A percentile compares a stretch with the other conserved stretches of the same genome.
Evolutionary conservation across 129 eudicot genomes (phyloP).

Genomic region (Helianthus tuberosus): DNA sequence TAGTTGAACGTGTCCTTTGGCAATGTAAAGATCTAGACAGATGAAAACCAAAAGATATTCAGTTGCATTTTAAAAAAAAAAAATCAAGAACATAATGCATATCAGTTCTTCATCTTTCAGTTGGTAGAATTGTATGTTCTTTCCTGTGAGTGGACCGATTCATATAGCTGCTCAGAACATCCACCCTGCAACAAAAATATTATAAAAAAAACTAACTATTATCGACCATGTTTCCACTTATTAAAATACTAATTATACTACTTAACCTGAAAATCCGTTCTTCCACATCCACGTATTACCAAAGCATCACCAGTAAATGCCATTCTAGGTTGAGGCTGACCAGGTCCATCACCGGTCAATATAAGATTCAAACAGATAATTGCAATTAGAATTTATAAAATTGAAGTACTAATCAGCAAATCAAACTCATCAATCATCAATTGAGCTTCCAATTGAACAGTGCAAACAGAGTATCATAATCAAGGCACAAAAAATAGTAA

Average conservation of each 20-base stretch:
- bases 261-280: conserved; percentile 95
- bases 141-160: no score
- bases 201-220: conserved; percentile 10
- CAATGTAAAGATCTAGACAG: conserved; percentile 75
- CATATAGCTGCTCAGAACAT: conserved; percentile 79
- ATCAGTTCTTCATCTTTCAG: no score
- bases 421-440: no score
- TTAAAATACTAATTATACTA: conserved; percentile 1
- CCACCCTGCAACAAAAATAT: conserved; percentile 68
- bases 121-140: no score
- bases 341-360: conserved; percentile 85
- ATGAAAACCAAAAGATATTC: conserved; percentile 16
- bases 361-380: no score
- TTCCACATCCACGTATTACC: conserved; percentile 93
- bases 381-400: no score
- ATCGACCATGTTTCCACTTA: not conserved
- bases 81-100: no score
- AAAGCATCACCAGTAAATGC: conserved; percentile 97
- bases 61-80: not conserved
- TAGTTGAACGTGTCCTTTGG: conserved; percentile 81
- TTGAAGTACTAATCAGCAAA: no score
- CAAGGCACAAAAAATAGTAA: no score
- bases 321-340: conserved; percentile 89
- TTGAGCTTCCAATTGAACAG: no score
- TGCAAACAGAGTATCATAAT: no score